Base-by-base conservation (phyloP, 345 rosid genomes). In the Rubroshorea leprosula region DNA sequence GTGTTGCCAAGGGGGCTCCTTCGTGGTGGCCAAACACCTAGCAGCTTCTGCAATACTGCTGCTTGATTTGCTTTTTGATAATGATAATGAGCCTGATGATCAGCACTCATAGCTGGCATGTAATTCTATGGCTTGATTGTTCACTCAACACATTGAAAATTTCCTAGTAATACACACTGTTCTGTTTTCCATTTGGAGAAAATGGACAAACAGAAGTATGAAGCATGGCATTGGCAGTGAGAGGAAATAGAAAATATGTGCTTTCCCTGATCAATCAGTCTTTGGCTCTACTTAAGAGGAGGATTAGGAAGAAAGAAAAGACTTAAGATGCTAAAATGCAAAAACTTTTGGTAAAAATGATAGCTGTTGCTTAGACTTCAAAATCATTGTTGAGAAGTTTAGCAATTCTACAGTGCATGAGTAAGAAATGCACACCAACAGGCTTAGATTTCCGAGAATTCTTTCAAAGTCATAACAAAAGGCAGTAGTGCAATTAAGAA, bases 41-140 rank as follows among this genome's bases (percentile, higher is more conserved):
- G n/a, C n/a, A n/a, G n/a, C n/a, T n/a, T n/a, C n/a, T n/a, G n/a
- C n/a, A n/a, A n/a, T n/a, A 27, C 8, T 27, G 5, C 31, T 27
- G 31, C 31, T 3, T 3, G 31, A 27, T 27, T 27, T 27, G 31
- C 31, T 27, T 8, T 27, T 27, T 3, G 31, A 27, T 8, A 27
- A 27, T 27, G 8, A 27, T 27, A 8, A 27, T 26, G 18, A 26
- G 13, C 47, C 17, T 62, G 19, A 25, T 20, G 31, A 49, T 39
- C 59, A 49, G 56, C 56, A n/a, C 10, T 38, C 55, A 53, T 57
- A 41, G 23, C 8, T 23, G 20, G 61, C 23, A 57, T 47, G 47
- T 29, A 25, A 31, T 56, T 39, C 46, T 23, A 29, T 22, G 22
- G 24, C 21, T 26, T 52, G 19, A 23, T 12, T 23, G 49, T 53